Percentiles rank a stretch among this genome's conserved stretches.
These are phyloP conservation scores for Nissolia schottii DNA, from an alignment of 306 rosid genomes.

Conservation along the genomic window DNA sequence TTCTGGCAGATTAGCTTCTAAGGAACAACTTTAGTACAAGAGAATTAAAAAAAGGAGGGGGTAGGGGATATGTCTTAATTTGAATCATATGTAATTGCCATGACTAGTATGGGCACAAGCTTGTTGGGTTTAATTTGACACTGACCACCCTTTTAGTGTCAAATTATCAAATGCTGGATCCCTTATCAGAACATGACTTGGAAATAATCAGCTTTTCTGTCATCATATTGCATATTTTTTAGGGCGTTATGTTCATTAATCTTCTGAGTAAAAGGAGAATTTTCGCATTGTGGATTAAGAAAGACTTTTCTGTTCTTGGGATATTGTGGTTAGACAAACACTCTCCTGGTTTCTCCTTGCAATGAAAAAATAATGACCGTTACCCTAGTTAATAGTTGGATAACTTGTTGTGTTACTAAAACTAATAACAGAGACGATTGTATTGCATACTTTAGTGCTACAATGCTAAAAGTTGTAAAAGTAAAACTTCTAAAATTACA, in stretches of 20 bases:
- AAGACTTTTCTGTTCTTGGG: slow-evolving; percentile 2
- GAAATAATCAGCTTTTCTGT: background rate
- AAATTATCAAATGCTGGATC: no score
- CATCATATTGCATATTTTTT: background rate
- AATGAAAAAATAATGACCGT: background rate
- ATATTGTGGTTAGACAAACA: background rate
- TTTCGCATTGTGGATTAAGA: background rate
- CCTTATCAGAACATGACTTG: background rate
- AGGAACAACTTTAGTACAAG: background rate
- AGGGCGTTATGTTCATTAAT: background rate
- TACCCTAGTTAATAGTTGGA: background rate
- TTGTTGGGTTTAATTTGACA: background rate
- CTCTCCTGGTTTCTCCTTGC: background rate
- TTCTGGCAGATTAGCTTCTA: background rate
- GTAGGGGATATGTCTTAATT: background rate
- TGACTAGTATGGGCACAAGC: background rate
- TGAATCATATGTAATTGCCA: background rate
- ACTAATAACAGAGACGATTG: background rate
- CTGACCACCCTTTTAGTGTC: background rate
- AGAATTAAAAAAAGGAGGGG: background rate
- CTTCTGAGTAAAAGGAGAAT: background rate
- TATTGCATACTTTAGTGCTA: background rate
- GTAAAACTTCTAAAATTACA: background rate
- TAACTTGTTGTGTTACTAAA: background rate
- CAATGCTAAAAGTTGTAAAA: background rate